Evolutionary conservation across 2,329 filamentous ascomycete genomes (phyloP), one percentile per base, ranked within the genome.

Genomic region (Phyllosticta ampelicida): DNA sequence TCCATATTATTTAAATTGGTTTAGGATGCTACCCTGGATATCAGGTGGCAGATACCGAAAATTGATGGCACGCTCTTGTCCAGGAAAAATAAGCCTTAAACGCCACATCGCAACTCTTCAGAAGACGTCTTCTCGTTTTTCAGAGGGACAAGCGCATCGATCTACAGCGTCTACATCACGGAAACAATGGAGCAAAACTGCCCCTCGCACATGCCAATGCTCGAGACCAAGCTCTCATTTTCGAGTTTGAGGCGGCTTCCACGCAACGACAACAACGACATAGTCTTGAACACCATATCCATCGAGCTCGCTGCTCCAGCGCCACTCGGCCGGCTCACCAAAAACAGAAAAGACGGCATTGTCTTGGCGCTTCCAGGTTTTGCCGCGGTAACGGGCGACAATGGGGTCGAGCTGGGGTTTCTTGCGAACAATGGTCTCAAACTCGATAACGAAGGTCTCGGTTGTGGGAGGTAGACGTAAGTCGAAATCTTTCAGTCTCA

Each of bases 401-500:
- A 65, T 60, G 3, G 21, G 50, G 5, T 65, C 61, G 20, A 65
- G 53, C 61, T 64, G 53, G n/a, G 56, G 51, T n/a, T 53, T 52
- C 51, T 65, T 65, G 10, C 19, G 26, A 49, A 62, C 61, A 5
- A 60, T 53, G 2, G 58, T 64, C 56, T 65, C 64, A 10, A 65
- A 60, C 50, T 65, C 63, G 29, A 65, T 55, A 2, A 60, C 55
- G 19, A 65, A 23, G 18, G 58, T 56, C 13, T 57, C 48, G 9
- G 63, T 57, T 1, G 52, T 60, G 6, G 26, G 19, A 1, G 64
- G 63, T 5, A 63, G 56, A n/a, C 20, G 20, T n/a, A 60, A 55
- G 26, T 26, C 30, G 10, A 92, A 88, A 77, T 99, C 94, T 61
- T 94, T 89, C 76, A 95, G 96, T 69, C 94, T 86, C 73, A 92